Evolutionary conservation across 176 grass and related monocot species (phyloP).

Genomic region (Poa pratensis): DNA sequence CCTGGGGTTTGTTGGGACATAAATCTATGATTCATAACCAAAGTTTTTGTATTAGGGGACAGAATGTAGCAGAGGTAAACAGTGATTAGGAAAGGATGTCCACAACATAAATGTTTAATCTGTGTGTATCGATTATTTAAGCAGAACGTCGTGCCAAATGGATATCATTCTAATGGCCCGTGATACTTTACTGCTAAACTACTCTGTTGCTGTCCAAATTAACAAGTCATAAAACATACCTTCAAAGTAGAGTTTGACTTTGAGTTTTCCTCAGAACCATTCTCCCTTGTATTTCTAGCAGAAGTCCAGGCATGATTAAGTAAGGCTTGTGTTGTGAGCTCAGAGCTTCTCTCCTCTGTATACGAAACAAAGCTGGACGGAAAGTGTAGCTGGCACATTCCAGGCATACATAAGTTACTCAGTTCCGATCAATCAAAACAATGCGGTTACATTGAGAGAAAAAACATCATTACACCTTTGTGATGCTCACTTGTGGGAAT

Average conservation of each 20-base stretch:
- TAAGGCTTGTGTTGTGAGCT: constrained; percentile 64
- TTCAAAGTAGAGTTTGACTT: constrained; percentile 56
- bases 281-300: constrained; percentile 58
- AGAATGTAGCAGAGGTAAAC: constrained; percentile 33
- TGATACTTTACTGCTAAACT: constrained; percentile 13
- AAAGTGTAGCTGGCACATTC: constrained; percentile 74
- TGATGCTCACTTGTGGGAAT: constrained; percentile 72
- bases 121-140: neutral
- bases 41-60: constrained; percentile 15
- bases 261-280: constrained; percentile 37
- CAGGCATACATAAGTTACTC: constrained; percentile 40
- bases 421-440: neutral
- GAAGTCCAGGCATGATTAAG: constrained; percentile 76
- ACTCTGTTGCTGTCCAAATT: neutral
- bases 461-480: constrained; percentile 48
- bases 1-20: constrained; percentile 71
- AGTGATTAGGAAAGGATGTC: neutral
- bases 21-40: constrained; percentile 44
- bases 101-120: neutral
- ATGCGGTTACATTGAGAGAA: too few species aligned
- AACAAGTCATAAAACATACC: constrained; percentile 35
- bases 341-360: constrained; percentile 69
- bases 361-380: constrained; percentile 65
- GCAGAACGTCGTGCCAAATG: neutral
- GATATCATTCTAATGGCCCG: neutral